A percentile compares a stretch with the other conserved stretches of the same genome.
These are phyloP conservation scores for Apiotrichum montevideense DNA, from an alignment of 1,284 basidiomycete species.

Conservation along the genomic window DNA sequence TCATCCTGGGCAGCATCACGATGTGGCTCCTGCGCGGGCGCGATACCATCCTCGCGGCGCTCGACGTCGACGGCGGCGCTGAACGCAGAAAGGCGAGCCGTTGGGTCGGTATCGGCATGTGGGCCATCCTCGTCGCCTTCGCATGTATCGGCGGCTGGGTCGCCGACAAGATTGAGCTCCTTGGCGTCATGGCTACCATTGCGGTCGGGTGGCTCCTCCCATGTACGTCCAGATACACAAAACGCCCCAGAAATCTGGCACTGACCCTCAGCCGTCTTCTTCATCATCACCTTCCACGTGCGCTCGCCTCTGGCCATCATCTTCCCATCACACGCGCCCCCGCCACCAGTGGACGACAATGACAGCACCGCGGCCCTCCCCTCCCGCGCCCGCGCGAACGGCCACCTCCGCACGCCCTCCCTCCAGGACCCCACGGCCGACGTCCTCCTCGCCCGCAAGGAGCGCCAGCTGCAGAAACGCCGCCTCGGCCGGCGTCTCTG, in stretches of 20 bases:
- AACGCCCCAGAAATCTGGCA: no score
- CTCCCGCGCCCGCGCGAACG: not conserved
- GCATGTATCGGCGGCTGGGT: slow-evolving; percentile 39
- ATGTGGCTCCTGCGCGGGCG: slow-evolving; percentile 43
- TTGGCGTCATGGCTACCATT: slow-evolving; percentile 40
- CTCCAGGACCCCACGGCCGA: slow-evolving; percentile 39
- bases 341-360: slow-evolving; percentile 4
- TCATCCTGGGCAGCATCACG: slow-evolving; percentile 34
- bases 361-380: not conserved
- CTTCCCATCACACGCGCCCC: slow-evolving; percentile 26
- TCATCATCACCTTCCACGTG: slow-evolving; percentile 49
- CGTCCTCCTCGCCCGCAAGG: slow-evolving; percentile 46
- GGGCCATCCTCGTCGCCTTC: slow-evolving; percentile 32
- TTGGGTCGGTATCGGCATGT: slow-evolving; percentile 40
- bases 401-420: slow-evolving; percentile 27
- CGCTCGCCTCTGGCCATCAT: slow-evolving; percentile 47
- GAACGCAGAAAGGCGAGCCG: slow-evolving; percentile 35
- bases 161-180: slow-evolving; percentile 40
- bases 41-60: slow-evolving; percentile 34
- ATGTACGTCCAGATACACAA: slow-evolving; percentile 28
- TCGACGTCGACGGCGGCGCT: slow-evolving; percentile 37
- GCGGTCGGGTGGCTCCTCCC: slow-evolving; percentile 47
- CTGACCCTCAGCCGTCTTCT: slow-evolving; percentile 41
- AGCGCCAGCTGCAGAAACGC: slow-evolving; percentile 47
- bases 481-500: slow-evolving; percentile 44